These are phyloP conservation scores for Saraca asoca DNA, from an alignment of 331 rosid species.

Conservation along the genomic window DNA sequence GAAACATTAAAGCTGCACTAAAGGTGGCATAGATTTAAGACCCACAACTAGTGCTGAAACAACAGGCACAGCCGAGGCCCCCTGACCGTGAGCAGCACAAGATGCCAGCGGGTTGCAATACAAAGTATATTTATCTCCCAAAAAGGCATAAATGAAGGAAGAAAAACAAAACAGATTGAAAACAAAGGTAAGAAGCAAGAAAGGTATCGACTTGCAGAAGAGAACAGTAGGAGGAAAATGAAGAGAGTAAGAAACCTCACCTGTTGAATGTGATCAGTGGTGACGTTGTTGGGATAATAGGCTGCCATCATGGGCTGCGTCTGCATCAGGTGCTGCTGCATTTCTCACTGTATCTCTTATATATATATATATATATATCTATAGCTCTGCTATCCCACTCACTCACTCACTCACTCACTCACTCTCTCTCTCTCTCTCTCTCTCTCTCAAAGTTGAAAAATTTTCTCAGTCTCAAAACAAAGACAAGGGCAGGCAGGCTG, in stretches of 20 bases:
- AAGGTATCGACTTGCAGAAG: constrained; percentile 6
- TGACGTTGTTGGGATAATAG: constrained; percentile 95
- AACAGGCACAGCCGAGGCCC: constrained; percentile 9
- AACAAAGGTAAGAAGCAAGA: neutral
- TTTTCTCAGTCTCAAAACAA: too few relatives aligned
- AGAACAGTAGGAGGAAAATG: constrained; percentile 21
- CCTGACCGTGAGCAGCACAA: constrained; percentile 22
- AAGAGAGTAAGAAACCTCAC: constrained; percentile 31
- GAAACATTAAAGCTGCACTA: constrained; percentile 19
- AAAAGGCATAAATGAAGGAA: neutral
- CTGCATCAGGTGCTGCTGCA: constrained; percentile 99
- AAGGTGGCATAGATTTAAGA: constrained; percentile 36
- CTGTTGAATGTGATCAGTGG: constrained; percentile 99
- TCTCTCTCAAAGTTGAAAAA: too few relatives aligned
- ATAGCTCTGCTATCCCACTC: too few relatives aligned
- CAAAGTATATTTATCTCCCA: neutral
- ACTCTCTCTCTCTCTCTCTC: neutral
- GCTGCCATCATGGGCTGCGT: constrained; percentile 99
- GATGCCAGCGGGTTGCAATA: neutral
- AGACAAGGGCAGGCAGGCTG: neutral
- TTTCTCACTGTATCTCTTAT: constrained; percentile 40
- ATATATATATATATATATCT: neutral
- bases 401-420: neutral
- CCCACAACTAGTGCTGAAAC: constrained; percentile 34
- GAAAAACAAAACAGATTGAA: neutral